Evolutionary conservation across 441 rosid genomes (phyloP).

Genomic region (Omphalea diandra): DNA sequence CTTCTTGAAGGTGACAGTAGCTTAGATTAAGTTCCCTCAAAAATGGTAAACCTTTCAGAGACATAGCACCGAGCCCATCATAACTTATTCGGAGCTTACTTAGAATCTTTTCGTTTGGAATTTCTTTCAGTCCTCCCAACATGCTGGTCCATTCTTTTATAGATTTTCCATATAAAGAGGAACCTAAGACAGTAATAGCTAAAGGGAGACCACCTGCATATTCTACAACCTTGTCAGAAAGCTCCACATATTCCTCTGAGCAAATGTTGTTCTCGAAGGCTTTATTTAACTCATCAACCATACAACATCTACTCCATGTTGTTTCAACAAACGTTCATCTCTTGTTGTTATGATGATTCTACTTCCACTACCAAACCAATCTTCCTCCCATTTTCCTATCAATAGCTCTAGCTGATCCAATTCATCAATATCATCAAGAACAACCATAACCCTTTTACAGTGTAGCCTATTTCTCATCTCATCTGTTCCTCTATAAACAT

Average conservation of each 20-base stretch:
- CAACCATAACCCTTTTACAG: neutral
- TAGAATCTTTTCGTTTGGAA: constrained; percentile 12
- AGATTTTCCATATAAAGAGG: constrained; percentile 10
- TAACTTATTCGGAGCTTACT: constrained; percentile 15
- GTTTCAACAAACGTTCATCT: neutral
- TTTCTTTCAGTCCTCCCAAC: constrained; percentile 8
- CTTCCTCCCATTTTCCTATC: neutral
- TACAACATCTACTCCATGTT: constrained; percentile 3
- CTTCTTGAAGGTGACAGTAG: constrained; percentile 38
- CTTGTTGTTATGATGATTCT: neutral
- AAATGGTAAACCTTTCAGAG: too few relatives aligned
- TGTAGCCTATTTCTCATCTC: constrained; percentile 4
- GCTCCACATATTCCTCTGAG: neutral
- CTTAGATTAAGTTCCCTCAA: constrained; percentile 1
- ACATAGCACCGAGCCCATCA: constrained; percentile 14
- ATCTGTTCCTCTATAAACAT: neutral
- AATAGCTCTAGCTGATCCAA: neutral
- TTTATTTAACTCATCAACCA: neutral
- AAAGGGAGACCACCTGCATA: constrained; percentile 17
- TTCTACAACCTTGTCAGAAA: neutral
- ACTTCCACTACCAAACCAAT: constrained; percentile 1
- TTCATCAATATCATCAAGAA: constrained; percentile 20
- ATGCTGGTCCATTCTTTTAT: constrained; percentile 3
- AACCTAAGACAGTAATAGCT: constrained; percentile 11
- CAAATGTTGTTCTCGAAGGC: neutral